Evolutionary conservation across 768 basidiomycete genomes (phyloP).

Genomic region (Rickenella mellea): DNA sequence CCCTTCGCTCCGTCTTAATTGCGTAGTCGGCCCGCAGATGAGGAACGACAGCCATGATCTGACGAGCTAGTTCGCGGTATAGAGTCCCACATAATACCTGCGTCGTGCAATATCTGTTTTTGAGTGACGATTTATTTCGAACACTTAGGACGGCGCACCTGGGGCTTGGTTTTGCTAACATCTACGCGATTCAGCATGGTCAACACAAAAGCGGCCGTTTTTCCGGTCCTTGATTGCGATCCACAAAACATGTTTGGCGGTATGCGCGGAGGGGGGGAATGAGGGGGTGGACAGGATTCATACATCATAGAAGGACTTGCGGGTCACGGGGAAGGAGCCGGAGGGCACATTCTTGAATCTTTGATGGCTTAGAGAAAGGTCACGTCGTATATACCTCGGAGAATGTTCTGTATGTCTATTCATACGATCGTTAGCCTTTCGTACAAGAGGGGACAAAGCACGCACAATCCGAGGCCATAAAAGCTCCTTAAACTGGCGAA

Average conservation of each 20-base stretch:
- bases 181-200: slow-evolving; percentile 96
- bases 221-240: slow-evolving; percentile 98
- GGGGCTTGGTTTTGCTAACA: slow-evolving; percentile 71
- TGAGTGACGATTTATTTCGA: background rate
- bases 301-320: slow-evolving; percentile 34
- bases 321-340: slow-evolving; percentile 86
- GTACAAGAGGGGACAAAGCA: slow-evolving; percentile 9
- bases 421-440: background rate
- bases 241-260: slow-evolving; percentile 98
- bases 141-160: slow-evolving; percentile 37
- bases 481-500: slow-evolving; percentile 92
- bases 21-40: slow-evolving; percentile 95
- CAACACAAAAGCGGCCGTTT: slow-evolving; percentile 95
- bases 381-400: slow-evolving; percentile 92
- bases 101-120: slow-evolving; percentile 3
- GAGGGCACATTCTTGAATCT: slow-evolving; percentile 95
- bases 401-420: slow-evolving; percentile 80
- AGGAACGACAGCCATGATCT: slow-evolving; percentile 92
- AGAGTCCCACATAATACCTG: slow-evolving; percentile 97
- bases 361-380: slow-evolving; percentile 97
- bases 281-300: background rate
- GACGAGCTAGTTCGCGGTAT: slow-evolving; percentile 91
- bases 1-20: slow-evolving; percentile 53
- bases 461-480: slow-evolving; percentile 90
- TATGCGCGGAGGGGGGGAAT: slow-evolving; percentile 32